These are phyloP conservation scores for Wickerhamomyces sp. DNA, from an alignment of 1,139 yeast genomes.

Conservation along the genomic window DNA sequence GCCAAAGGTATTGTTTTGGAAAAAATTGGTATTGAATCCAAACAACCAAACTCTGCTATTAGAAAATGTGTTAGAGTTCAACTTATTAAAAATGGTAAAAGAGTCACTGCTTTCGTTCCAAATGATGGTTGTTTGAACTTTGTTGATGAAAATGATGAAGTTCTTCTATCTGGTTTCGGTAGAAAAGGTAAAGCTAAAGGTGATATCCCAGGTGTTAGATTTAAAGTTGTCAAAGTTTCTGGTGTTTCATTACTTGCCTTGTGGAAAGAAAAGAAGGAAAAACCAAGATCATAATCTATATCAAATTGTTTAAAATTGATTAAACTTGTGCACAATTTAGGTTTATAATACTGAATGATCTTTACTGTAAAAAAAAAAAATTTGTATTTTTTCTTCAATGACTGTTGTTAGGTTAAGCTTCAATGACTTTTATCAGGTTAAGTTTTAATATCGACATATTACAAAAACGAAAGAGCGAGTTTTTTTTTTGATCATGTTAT, in stretches of 20 bases:
- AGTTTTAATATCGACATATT: no score
- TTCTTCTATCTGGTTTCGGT: conserved; percentile 99
- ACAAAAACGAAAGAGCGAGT: no score
- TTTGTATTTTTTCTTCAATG: no score
- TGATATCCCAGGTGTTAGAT: conserved; percentile 99
- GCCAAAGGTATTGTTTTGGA: conserved; percentile 99
- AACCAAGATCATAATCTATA: conserved; percentile 89
- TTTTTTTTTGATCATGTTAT: no score
- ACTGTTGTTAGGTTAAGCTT: no score
- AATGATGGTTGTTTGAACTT: conserved; percentile 99
- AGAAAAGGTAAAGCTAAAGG: conserved; percentile 99
- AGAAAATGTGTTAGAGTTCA: conserved; percentile 99
- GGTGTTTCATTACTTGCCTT: conserved; percentile 99
- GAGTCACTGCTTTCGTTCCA: conserved; percentile 99
- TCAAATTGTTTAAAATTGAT: no score
- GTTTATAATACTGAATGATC: no score
- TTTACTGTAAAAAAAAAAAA: no score
- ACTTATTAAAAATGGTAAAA: conserved; percentile 99
- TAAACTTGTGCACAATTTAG: conserved; percentile 18
- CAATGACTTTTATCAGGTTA: no score
- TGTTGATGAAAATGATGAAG: conserved; percentile 99
- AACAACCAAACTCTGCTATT: conserved; percentile 99
- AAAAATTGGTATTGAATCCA: conserved; percentile 99
- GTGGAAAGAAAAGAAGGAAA: conserved; percentile 99
- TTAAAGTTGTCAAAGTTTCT: conserved; percentile 99